A percentile compares a stretch with the other conserved stretches of the same genome.
Evolutionary conservation across 106 monocot species (phyloP).

Genomic region (Acanthochlamys bracteata): DNA sequence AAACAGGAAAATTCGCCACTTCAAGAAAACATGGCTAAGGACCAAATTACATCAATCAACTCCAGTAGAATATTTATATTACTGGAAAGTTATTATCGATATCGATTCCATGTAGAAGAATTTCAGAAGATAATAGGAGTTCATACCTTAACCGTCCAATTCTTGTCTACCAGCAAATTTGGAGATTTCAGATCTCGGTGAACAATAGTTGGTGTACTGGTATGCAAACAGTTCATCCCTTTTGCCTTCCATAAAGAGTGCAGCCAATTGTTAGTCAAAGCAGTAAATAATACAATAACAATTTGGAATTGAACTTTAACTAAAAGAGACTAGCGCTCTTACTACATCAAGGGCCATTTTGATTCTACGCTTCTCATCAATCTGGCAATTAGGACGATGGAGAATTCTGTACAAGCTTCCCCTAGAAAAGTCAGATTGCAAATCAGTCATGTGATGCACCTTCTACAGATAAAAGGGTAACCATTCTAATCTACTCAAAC

Average conservation of each 20-base stretch:
- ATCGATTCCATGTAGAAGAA: too few species aligned
- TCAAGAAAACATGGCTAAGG: too few species aligned
- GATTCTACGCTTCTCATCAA: slow-evolving; percentile 87
- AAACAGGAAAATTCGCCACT: too few species aligned
- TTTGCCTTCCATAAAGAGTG: slow-evolving; percentile 45
- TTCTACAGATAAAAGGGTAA: background rate
- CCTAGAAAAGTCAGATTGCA: slow-evolving; percentile 32
- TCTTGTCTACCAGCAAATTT: slow-evolving; percentile 93
- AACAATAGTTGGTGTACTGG: slow-evolving; percentile 81
- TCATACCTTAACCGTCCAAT: slow-evolving; percentile 94
- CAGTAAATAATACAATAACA: background rate
- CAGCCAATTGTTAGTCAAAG: background rate
- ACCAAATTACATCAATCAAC: too few species aligned
- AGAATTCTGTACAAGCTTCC: slow-evolving; percentile 93
- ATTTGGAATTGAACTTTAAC: background rate
- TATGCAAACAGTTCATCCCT: slow-evolving; percentile 96
- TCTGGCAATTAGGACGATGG: slow-evolving; percentile 93
- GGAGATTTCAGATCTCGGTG: slow-evolving; percentile 97
- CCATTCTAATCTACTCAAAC: too few species aligned
- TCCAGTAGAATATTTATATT: too few species aligned
- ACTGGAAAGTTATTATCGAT: too few species aligned
- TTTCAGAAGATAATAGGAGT: too few species aligned
- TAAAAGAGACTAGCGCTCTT: slow-evolving; percentile 4
- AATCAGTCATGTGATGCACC: background rate
- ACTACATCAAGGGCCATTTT: slow-evolving; percentile 99